A percentile compares a stretch with the other conserved stretches of the same genome.
phyloP scores from a whole-genome alignment of 495 filamentous ascomycete genomes.

The Aspergillus biplanus region DNA sequence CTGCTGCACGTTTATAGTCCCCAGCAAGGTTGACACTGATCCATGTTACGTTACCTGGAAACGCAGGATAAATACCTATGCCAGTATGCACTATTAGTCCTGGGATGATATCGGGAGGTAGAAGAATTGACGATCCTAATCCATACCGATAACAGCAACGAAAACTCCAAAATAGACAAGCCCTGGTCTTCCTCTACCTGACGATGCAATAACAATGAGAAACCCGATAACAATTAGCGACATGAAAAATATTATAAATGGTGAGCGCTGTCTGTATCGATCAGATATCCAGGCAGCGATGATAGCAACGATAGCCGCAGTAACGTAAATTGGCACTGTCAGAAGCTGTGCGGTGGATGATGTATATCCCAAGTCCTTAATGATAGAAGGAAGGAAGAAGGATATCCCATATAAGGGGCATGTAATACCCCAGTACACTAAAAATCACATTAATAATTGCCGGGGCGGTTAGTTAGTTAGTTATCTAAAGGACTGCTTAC shows the following conservation, averaged over 20 bases:
- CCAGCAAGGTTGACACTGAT: constrained; percentile 72
- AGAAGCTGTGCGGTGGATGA: constrained; percentile 69
- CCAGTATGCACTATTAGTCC: background rate
- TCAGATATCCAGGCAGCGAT: constrained; percentile 60
- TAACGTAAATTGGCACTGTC: constrained; percentile 63
- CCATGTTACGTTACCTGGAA: constrained; percentile 73
- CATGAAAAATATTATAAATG: constrained; percentile 66
- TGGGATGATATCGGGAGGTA: constrained; percentile 27
- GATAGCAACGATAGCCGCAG: constrained; percentile 42
- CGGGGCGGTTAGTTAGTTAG: too few relatives aligned
- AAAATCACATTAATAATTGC: background rate
- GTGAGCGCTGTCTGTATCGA: constrained; percentile 59
- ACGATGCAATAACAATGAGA: constrained; percentile 54
- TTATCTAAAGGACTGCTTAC: background rate
- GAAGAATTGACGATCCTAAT: constrained; percentile 42
- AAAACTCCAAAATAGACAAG: constrained; percentile 78
- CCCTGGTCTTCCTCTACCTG: constrained; percentile 52
- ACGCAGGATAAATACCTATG: constrained; percentile 47
- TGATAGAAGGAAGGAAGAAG: constrained; percentile 73
- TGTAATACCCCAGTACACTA: constrained; percentile 64
- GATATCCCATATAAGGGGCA: constrained; percentile 73
- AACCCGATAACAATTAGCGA: constrained; percentile 66
- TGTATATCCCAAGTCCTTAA: constrained; percentile 64
- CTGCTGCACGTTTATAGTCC: constrained; percentile 69
- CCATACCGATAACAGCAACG: constrained; percentile 68